Base-by-base conservation (phyloP, 768 basidiomycete genomes). In the Macrolepiota fuliginosa region DNA sequence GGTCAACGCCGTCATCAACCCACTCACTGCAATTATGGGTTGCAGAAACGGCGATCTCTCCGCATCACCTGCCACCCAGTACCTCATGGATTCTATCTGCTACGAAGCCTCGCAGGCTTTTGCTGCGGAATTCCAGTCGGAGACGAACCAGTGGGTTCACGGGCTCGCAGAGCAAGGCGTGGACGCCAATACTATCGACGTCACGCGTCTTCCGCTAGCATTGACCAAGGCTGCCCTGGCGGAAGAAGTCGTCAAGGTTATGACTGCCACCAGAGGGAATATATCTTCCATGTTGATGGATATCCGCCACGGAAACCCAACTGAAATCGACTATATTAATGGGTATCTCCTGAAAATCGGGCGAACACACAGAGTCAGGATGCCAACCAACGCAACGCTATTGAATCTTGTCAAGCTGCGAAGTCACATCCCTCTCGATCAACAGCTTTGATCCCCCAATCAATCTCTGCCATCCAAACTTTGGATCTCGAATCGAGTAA, bases 201-300 rank as follows among this genome's bases (percentile, higher is more conserved):
- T 75, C 15, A 75, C 74, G 42, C 75, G 78, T 27, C 71, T 87
- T 53, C 79, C 90, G 25, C 70, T 68, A 2, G 73, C 75, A 2
- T 76, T 93, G 39, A 73, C 76, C 29, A 65, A 75, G 1, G 64
- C 69, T 2, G 73, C 76, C 25, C 77, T 96, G 42, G 73, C 81
- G 64, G 67, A 75, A 45, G 85, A 92, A 69, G 86, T 88, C 35
- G 54, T 81, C 52, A 80, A 81, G 19, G 82, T 94, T 47, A 82
- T 86, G 15, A 64, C 77, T 9, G 57, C 75, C 24, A 96, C 92
- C 3, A 76, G 73, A 45, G 74, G 75, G 13, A 94, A 95, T 69
- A 81, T 87, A 55, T 94, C 93, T 5, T 92, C 90, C 15, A 97
- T 94, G 85, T 77, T 94, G 17, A 71, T 77, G 15, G 94, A 96